These are phyloP conservation scores for Musa acuminata DNA, from an alignment of 176 grass and related monocot species.

Conservation along the genomic window DNA sequence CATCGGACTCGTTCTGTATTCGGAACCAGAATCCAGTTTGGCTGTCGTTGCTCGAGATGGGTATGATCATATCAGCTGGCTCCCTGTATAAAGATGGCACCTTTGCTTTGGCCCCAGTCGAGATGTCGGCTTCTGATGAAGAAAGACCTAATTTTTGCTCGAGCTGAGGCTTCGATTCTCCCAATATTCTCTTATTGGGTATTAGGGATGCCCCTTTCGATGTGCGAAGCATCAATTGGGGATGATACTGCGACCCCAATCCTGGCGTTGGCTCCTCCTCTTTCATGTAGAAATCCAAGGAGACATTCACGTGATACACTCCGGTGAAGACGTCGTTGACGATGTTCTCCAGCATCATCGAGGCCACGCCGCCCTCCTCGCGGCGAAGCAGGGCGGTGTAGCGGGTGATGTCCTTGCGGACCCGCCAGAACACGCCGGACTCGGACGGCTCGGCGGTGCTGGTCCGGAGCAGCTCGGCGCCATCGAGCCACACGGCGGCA, in stretches of 20 bases:
- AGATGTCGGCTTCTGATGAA: background rate
- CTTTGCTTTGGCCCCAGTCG: slow-evolving; percentile 7
- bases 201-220: background rate
- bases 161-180: background rate
- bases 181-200: background rate
- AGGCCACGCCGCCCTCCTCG: slow-evolving; percentile 33
- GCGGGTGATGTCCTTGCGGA: slow-evolving; percentile 71
- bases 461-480: slow-evolving; percentile 78
- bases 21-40: slow-evolving; percentile 70
- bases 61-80: slow-evolving; percentile 64
- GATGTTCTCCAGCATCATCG: slow-evolving; percentile 95
- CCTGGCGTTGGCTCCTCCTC: too few species aligned
- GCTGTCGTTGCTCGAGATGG: slow-evolving; percentile 34
- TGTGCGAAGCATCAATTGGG: background rate
- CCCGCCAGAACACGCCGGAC: slow-evolving; percentile 55
- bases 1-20: slow-evolving; percentile 50
- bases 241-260: background rate
- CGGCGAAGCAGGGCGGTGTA: slow-evolving; percentile 46
- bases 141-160: background rate
- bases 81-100: slow-evolving; percentile 17
- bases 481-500: slow-evolving; percentile 75
- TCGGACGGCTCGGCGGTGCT: slow-evolving; percentile 67
- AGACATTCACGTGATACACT: slow-evolving; percentile 58
- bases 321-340: slow-evolving; percentile 69
- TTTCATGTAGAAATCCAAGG: slow-evolving; percentile 53